phyloP scores from a whole-genome alignment of 2,329 filamentous ascomycete genomes.

The Fonsecaea pedrosoi region DNA sequence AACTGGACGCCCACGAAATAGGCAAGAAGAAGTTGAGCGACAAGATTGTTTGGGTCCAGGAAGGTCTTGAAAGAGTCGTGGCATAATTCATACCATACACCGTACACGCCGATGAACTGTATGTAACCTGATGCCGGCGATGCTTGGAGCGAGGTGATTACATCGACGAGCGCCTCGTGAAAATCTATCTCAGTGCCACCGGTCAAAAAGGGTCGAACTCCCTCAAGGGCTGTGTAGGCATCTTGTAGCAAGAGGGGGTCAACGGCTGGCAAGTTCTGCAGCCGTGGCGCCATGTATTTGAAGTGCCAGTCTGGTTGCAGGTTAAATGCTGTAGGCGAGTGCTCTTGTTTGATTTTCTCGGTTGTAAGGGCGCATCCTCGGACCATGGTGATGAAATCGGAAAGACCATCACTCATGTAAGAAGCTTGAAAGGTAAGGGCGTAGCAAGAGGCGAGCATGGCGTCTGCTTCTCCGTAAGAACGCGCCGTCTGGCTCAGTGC shows the following conservation, averaged over 20 bases:
- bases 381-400: conserved; percentile 47
- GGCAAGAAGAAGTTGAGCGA: conserved; percentile 53
- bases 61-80: conserved; percentile 53
- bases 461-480: conserved; percentile 40
- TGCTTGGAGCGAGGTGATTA: conserved; percentile 34
- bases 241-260: conserved; percentile 33
- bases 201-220: conserved; percentile 41
- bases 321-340: conserved; percentile 40
- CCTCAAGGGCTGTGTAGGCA: conserved; percentile 38
- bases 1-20: conserved; percentile 58
- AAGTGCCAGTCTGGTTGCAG: conserved; percentile 38
- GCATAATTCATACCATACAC: conserved; percentile 49
- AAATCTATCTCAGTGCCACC: conserved; percentile 42
- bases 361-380: conserved; percentile 45
- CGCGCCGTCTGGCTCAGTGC: conserved; percentile 48
- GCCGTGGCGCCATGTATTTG: conserved; percentile 37
- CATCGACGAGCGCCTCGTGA: conserved; percentile 38
- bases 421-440: conserved; percentile 46
- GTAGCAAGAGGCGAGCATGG: conserved; percentile 46
- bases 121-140: conserved; percentile 46
- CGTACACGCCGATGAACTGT: conserved; percentile 52
- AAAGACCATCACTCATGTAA: conserved; percentile 45
- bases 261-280: conserved; percentile 34
- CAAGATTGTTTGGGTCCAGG: conserved; percentile 50
- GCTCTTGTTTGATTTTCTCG: conserved; percentile 45